These are phyloP conservation scores for Pseudogymnoascus verrucosus DNA, from an alignment of 2,329 filamentous ascomycete species.

Conservation along the genomic window DNA sequence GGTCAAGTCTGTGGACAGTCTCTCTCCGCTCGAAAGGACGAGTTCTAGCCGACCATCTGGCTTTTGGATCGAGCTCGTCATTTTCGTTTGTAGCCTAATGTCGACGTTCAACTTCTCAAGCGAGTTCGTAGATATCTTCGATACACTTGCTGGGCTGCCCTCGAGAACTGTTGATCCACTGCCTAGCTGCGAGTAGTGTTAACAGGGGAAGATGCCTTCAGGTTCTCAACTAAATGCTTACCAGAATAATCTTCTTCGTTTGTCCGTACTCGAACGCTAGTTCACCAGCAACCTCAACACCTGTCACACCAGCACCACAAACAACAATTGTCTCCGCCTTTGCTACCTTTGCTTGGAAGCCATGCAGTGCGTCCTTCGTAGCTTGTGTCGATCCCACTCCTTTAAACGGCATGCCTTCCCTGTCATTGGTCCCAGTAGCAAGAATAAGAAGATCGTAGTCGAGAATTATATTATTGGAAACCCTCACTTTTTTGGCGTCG, in stretches of 20 bases:
- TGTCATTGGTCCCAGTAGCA: constrained; percentile 43
- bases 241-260: constrained; percentile 23
- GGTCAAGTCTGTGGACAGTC: constrained; percentile 45
- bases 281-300: constrained; percentile 29
- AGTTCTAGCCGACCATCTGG: constrained; percentile 42
- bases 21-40: constrained; percentile 39
- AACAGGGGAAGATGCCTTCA: not conserved
- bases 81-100: constrained; percentile 37
- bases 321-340: constrained; percentile 25
- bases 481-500: constrained; percentile 34
- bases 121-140: constrained; percentile 32
- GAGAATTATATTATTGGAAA: constrained; percentile 29
- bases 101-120: constrained; percentile 44
- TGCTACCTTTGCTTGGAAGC: constrained; percentile 19
- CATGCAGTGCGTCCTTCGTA: constrained; percentile 19
- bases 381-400: constrained; percentile 33
- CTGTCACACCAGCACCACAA: constrained; percentile 28
- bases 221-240: constrained; percentile 4
- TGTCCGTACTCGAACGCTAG: constrained; percentile 25
- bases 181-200: constrained; percentile 17
- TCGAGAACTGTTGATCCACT: constrained; percentile 26
- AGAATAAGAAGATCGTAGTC: constrained; percentile 46
- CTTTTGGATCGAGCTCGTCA: constrained; percentile 29
- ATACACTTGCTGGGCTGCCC: constrained; percentile 18
- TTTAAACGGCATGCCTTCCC: constrained; percentile 43